A percentile compares a stretch with the other conserved stretches of the same genome.
phyloP scores from a whole-genome alignment of 257 asterid genomes.

The Lithospermum erythrorhizon region DNA sequence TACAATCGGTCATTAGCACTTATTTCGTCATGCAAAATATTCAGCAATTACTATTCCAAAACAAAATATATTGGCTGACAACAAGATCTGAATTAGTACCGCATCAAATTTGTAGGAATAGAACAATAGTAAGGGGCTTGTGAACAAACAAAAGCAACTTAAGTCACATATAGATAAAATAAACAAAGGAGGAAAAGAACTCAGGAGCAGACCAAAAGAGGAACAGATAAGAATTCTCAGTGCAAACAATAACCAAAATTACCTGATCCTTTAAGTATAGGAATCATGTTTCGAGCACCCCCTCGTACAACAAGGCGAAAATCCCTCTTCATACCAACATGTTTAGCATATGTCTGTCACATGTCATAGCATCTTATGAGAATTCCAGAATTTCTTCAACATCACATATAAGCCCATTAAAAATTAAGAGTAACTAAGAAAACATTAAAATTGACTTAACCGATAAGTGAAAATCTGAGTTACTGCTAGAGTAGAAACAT shows the following conservation, averaged over 20 bases:
- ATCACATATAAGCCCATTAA: background rate
- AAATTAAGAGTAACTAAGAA: too few species aligned
- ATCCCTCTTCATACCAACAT: constrained; percentile 92
- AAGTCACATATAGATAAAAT: background rate
- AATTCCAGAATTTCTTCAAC: background rate
- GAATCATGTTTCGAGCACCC: constrained; percentile 90
- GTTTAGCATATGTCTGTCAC: constrained; percentile 75
- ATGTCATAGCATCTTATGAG: constrained; percentile 5
- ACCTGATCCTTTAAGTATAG: constrained; percentile 94
- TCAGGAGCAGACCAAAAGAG: too few species aligned
- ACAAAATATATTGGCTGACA: background rate
- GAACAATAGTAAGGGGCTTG: background rate
- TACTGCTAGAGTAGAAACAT: too few species aligned
- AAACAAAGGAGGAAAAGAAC: too few species aligned
- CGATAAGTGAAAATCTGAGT: too few species aligned
- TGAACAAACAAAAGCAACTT: background rate
- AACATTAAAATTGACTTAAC: too few species aligned
- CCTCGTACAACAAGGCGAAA: constrained; percentile 96
- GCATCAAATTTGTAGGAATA: background rate
- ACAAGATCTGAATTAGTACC: background rate
- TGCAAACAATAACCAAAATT: constrained; percentile 8
- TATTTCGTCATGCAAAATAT: background rate
- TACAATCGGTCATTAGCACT: background rate
- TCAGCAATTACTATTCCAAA: background rate
- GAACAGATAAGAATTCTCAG: background rate